Evolutionary conservation across 805 yeast species (phyloP), one percentile per base, ranked within the genome.

Genomic region (Maudiozyma pseudohumilis): DNA sequence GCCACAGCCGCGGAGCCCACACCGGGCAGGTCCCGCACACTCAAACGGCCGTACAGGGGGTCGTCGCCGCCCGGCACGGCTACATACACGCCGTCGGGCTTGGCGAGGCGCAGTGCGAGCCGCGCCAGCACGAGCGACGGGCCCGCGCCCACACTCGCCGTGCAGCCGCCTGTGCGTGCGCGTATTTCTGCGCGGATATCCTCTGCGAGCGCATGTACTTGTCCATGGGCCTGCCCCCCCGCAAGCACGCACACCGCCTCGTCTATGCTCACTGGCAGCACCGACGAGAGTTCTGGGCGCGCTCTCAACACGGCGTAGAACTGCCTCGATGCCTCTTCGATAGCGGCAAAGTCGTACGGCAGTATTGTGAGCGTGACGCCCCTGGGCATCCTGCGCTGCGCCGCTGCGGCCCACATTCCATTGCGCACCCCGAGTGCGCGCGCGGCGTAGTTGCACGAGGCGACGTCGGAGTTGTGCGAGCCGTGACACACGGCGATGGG

Each of bases 391-490:
- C 74, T 41, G 27, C 60, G 56, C 42, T 60, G 64, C 0, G 96
- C 97, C 2, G 64, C 46, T 1, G 75, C 64, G 2, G 84, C 72
- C 94, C 96, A 92, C 92, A 81, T 84, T 0, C 97, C 97, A 53
- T 92, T 88, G 20, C 55, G 63, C 4, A 89, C 78, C 0, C 97
- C 97, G 40, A 47, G 65, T n/a, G 64, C 53, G 21, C 98, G 67
- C 0, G 96, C 96, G 4, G 69, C 77, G 55, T 92, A 92, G 55
- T 92, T 92, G 53, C 96, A 87, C 41, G 95, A 82, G 0, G 97
- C 92, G 11, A 92, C 66, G 56, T 89, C 97, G 0, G 96, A 55
- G 31, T 48, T 50, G 25, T 60, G 58, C 3, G 60, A 57, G 17
- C 74, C 75, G 48, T 72, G 69, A 31, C 78, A 69, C 1, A 77